Conservation (phyloP, 2,329 filamentous ascomycete species). For the Aspergillus tamarii region DNA sequence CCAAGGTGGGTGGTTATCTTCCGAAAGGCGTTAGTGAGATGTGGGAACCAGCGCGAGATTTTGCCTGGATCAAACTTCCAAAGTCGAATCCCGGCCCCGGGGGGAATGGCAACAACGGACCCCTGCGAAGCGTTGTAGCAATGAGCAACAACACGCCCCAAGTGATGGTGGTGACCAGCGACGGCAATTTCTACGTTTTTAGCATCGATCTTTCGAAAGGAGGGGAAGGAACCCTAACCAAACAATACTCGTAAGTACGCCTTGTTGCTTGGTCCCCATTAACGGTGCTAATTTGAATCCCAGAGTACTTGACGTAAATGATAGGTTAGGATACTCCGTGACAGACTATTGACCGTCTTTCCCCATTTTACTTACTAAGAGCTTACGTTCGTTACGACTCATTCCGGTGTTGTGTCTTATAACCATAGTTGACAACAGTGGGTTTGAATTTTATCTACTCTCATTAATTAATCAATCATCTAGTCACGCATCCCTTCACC, state of each 20-base stretch:
- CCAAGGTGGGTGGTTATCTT: conserved; percentile 87
- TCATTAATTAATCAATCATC: not conserved
- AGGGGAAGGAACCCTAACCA: conserved; percentile 86
- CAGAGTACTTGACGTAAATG: conserved; percentile 50
- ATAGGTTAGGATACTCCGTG: conserved; percentile 41
- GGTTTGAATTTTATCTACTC: not conserved
- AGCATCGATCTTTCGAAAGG: conserved; percentile 93
- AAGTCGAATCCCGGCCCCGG: conserved; percentile 53
- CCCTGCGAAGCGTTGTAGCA: conserved; percentile 88
- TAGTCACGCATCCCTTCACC: not conserved
- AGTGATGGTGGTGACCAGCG: conserved; percentile 96
- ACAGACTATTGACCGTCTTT: conserved; percentile 38
- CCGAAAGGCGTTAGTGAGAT: conserved; percentile 95
- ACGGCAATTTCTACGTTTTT: conserved; percentile 93
- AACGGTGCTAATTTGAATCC: conserved; percentile 18
- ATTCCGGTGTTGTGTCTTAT: not conserved
- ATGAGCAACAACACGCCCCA: conserved; percentile 95
- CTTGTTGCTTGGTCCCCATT: not conserved
- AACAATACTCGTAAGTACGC: conserved; percentile 85
- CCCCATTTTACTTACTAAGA: not conserved
- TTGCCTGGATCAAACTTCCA: conserved; percentile 94
- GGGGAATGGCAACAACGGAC: conserved; percentile 49
- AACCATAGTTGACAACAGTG: not conserved
- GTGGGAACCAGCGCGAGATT: conserved; percentile 94
- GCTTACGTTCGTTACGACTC: conserved; percentile 14